Evolutionary conservation across 202 grass and related monocot species (phyloP), one percentile per base, ranked within the genome.

Genomic region (Tripidium arundinaceum): DNA sequence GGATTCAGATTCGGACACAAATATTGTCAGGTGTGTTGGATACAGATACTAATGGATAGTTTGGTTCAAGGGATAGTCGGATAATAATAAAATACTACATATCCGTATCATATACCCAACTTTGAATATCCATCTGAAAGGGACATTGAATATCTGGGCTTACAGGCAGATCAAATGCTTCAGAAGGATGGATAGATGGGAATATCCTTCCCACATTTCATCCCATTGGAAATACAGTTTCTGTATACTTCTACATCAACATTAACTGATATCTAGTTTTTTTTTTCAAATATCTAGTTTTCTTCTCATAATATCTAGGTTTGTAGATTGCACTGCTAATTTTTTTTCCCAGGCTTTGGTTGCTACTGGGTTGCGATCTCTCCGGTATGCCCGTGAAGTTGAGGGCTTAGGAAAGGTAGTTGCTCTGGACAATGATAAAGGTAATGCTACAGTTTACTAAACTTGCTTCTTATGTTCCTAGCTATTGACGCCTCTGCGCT

Each of bases 361-460:
- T 79, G 95, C 95, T 83, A 90, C 95, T 80, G 95, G 95, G 62
- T 79, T 95, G 77, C 93, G 95, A 74, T 89, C 95, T 83, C 63
- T 98, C 29, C 83, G 92, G 49, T 98, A 98, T 84, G 95, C 92
- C 11, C 43, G 86, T 49, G 95, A 98, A 83, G 83, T 98, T 9
- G 84, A 93, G 36, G 90, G 80, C 40, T 73, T 98, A 85, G 90
- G 69, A 68, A 91, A 95, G 77, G 90, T 98, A 24, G 79, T 98
- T 83, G 92, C 96, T 83, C 54, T 95, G 52, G 96, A 98, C 81
- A 95, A 89, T 76, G 96, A 98, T 68, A 90, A 93, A 91, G 90
- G 96, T 95, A 89, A 64, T 62, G 60, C 0, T 52, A 57, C 19
- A 66, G 3, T 24, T 80, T 74, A 61, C 22, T 81, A 41, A 66